These are phyloP conservation scores for Rhizophlyctis rosea DNA, from an alignment of 192 early-diverging fungal genomes.

Conservation along the genomic window DNA sequence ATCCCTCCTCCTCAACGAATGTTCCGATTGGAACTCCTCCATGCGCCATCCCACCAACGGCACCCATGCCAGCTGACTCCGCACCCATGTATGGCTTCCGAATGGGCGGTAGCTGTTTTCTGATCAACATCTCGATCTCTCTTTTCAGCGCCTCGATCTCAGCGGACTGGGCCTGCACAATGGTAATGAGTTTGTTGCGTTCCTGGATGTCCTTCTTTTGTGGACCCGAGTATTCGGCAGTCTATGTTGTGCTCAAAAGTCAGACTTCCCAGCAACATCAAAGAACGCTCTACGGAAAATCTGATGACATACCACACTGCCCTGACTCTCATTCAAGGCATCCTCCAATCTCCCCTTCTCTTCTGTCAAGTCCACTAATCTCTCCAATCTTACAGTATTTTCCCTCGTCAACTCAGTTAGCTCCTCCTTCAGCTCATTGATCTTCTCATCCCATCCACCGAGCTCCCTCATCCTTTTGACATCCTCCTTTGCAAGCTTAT, in stretches of 20 bases:
- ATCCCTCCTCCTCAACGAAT: too few species aligned
- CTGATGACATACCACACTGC: conserved; percentile 49
- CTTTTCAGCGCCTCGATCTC: conserved; percentile 53
- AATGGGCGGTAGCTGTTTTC: too few species aligned
- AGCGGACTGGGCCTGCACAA: conserved; percentile 45
- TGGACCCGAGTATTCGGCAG: conserved; percentile 49
- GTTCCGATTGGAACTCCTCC: too few species aligned
- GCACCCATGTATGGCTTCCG: too few species aligned
- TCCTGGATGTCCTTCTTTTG: conserved; percentile 51
- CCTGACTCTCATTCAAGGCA: conserved; percentile 45
- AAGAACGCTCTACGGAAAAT: too few species aligned
- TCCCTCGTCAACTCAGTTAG: conserved; percentile 47
- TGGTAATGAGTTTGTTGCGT: conserved; percentile 42
- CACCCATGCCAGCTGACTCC: too few species aligned
- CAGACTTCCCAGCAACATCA: too few species aligned
- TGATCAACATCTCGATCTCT: conserved; percentile 54
- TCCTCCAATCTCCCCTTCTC: conserved; percentile 44
- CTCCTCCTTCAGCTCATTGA: conserved; percentile 36
- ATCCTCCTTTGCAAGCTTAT: conserved; percentile 59
- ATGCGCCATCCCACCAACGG: too few species aligned
- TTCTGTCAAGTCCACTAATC: conserved; percentile 43
- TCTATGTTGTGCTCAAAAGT: conserved; percentile 24
- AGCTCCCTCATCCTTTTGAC: conserved; percentile 45
- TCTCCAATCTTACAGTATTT: conserved; percentile 51
- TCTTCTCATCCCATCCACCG: conserved; percentile 21